Base-by-base conservation (phyloP, 1,284 basidiomycete genomes). In the Irpex lacteus region DNA sequence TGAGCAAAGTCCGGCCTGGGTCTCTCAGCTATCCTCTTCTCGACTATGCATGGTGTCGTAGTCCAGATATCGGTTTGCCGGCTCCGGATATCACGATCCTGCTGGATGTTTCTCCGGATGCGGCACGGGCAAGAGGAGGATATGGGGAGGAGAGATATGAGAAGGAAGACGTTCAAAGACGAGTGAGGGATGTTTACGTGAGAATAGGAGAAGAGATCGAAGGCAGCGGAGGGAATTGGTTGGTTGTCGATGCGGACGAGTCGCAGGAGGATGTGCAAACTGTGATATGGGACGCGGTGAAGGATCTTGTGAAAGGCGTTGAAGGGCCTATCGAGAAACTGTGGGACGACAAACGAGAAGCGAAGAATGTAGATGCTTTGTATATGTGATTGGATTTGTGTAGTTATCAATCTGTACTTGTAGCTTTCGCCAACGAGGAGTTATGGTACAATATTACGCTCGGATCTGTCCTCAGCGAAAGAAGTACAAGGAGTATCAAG, bases 141-240 rank as follows among this genome's bases (percentile, higher is more conserved):
- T 99, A 92, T 70, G 98, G 98, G 0, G 84, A 87, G 61, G 97
- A 99, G 79, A 84, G 96, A 26, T 96, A 96, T 70, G 94, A 96
- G 78, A 89, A 85, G 66, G 84, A 88, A 65, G 88, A 89, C 38
- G 82, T 94, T 75, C 95, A 97, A 75, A 75, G 74, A 38, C 78
- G 82, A 47, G 94, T 96, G 15, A 76, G 89, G 37, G 76, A 80
- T 37, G 76, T 89, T 38, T 96, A 96, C 72, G 74, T 76, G 62
- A 75, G 77, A 62, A 88, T 97, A 55, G 87, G 82, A 0, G 72
- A 75, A 34, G 88, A 90, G 69, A 80, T 85, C 21, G 70, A 70
- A 57, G 73, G 72, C 64, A 75, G 69, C 32, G 71, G 66, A 61
- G 73, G 68, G 55, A 70, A 70, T 50, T 94, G 93, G 93, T 75